Base-by-base conservation (phyloP, 306 rosid genomes). In the Inga oerstediana region DNA sequence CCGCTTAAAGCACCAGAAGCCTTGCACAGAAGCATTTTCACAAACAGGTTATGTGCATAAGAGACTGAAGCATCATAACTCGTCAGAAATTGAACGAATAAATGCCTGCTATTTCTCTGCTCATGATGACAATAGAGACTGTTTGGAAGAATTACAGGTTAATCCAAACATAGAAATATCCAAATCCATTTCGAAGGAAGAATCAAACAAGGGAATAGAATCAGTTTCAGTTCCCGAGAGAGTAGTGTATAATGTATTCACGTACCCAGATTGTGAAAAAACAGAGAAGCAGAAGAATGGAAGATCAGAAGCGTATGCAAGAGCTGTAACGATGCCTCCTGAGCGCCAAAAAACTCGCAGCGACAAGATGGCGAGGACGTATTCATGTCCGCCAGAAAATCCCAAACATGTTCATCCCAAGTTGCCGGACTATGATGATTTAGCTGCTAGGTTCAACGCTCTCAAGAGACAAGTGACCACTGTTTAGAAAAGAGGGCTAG, bases 361-460 rank as follows among this genome's bases (percentile, higher is more conserved):
- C 37, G 90, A 82, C 2, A 82, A 73, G 48, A 77, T 87, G 49
- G 65, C 58, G 74, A 81, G 89, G 56, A 88, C 89, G 12, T 83
- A 79, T 49, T 89, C 93, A 2, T 89, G 76, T 82, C 84, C 88
- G 19, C 64, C 86, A 54, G 84, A 45, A 52, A 49, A 83, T 74
- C 95, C 94, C 3, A 88, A 83, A 5, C 98, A 95, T 85, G 97
- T 95, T 74, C 98, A 95, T 87, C 98, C 97, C 0, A 93, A 93
- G 85, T 81, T 95, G 86, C 98, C 97, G 1, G 92, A 95, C 30
- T 95, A 88, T 79, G 95, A 93, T 11, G 94, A 90, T 67, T 73
- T 94, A 74, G 87, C 90, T 74, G 89, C 97, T 32, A 88, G 81
- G 72, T 91, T 95, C 89, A 72, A 49, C 85, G 93, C 93, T 79